Conservation (phyloP, 768 basidiomycete genomes). For the Favolaschia claudopus region DNA sequence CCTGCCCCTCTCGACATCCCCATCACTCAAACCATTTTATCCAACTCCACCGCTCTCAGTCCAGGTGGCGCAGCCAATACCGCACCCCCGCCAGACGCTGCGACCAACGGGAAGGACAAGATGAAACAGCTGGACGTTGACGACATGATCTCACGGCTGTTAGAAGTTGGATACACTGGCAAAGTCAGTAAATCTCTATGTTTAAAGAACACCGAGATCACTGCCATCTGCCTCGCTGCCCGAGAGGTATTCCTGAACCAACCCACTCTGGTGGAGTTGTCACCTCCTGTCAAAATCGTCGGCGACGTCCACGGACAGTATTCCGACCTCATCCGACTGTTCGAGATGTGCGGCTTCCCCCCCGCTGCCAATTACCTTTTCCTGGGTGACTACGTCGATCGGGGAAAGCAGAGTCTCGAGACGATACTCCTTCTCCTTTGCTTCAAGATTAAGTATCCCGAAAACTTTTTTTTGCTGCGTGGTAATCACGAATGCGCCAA, state of each 20-base stretch:
- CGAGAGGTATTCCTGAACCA: constrained; percentile 96
- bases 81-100: constrained; percentile 48
- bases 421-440: constrained; percentile 96
- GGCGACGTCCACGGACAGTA: constrained; percentile 99
- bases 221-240: constrained; percentile 92
- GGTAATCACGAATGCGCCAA: constrained; percentile 99
- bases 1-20: constrained; percentile 79
- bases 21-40: constrained; percentile 84
- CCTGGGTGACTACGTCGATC: constrained; percentile 98
- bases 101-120: constrained; percentile 63
- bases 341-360: constrained; percentile 99
- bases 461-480: constrained; percentile 97
- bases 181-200: constrained; percentile 96
- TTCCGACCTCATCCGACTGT: constrained; percentile 96
- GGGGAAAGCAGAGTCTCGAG: constrained; percentile 98
- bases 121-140: constrained; percentile 87
- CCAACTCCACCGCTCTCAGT: constrained; percentile 64
- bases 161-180: constrained; percentile 97
- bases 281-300: constrained; percentile 98
- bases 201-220: constrained; percentile 96
- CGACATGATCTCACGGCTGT: constrained; percentile 95
- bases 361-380: constrained; percentile 98
- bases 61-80: constrained; percentile 58
- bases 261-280: constrained; percentile 95
- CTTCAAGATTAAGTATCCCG: constrained; percentile 99